Evolutionary conservation across 176 grass and related monocot genomes (phyloP).

Genomic region (Avena atlantica): DNA sequence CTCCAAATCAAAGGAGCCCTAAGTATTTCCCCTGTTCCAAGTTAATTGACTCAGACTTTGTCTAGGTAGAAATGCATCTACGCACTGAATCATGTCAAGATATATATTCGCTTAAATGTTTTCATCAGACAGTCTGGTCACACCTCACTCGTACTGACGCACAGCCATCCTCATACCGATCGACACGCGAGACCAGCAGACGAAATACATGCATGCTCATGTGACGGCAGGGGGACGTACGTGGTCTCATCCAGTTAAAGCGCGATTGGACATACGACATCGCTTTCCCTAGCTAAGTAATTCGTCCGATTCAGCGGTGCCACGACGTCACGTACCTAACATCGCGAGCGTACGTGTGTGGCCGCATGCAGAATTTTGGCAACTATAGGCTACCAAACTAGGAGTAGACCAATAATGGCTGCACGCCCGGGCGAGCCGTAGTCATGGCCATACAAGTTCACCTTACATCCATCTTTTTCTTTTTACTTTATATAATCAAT

Average conservation of each 20-base stretch:
- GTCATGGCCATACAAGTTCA: too few species aligned
- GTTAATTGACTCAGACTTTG: too few species aligned
- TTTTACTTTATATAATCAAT: too few species aligned
- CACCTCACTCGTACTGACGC: neutral
- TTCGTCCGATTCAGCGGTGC: neutral
- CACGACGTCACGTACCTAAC: neutral
- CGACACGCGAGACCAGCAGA: neutral
- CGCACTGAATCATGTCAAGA: too few species aligned
- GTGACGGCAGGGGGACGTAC: neutral
- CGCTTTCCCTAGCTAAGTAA: neutral
- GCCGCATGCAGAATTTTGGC: neutral
- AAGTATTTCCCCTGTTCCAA: too few species aligned
- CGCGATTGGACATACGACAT: neutral
- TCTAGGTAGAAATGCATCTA: too few species aligned
- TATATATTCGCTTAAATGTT: neutral
- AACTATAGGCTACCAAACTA: neutral
- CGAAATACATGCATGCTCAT: neutral
- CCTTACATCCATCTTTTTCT: too few species aligned
- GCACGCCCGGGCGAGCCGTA: too few species aligned
- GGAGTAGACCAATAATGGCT: too few species aligned
- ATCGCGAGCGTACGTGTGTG: neutral
- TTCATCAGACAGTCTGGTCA: neutral
- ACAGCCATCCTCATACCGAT: neutral
- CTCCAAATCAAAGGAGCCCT: too few species aligned
- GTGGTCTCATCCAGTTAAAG: neutral